Conservation (phyloP, 1,139 yeast species). For the Kazachstania sp. region DNA sequence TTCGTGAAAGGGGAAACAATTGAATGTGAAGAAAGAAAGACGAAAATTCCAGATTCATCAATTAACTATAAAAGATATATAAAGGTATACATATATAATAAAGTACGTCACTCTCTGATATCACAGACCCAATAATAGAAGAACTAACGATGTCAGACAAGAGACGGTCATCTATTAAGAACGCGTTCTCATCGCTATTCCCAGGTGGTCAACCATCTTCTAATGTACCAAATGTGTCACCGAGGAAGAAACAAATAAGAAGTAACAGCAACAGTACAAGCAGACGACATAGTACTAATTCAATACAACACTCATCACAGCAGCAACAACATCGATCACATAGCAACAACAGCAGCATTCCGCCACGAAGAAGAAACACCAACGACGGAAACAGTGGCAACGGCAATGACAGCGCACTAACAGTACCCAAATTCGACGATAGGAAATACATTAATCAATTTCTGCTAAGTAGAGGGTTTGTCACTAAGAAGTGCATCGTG, state of each 20-base stretch:
- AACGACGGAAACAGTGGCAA: neutral
- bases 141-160: conserved; percentile 2
- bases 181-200: conserved; percentile 20
- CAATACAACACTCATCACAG: neutral
- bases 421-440: neutral
- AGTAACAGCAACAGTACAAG: neutral
- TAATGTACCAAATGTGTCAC: neutral
- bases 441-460: neutral
- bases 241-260: neutral
- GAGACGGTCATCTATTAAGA: conserved; percentile 19
- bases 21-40: too few relatives aligned
- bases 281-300: conserved; percentile 9
- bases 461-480: conserved; percentile 23
- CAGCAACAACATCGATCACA: neutral
- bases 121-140: too few relatives aligned
- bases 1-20: too few relatives aligned
- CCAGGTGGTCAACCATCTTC: neutral
- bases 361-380: neutral
- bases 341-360: neutral
- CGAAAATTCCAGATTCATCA: too few relatives aligned
- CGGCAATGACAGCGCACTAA: neutral
- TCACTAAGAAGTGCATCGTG: conserved; percentile 15
- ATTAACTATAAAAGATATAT: too few relatives aligned
- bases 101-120: too few relatives aligned
- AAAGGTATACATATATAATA: too few relatives aligned